Conservation (phyloP, 495 filamentous ascomycete species). For the Pseudevernia furfuracea region DNA sequence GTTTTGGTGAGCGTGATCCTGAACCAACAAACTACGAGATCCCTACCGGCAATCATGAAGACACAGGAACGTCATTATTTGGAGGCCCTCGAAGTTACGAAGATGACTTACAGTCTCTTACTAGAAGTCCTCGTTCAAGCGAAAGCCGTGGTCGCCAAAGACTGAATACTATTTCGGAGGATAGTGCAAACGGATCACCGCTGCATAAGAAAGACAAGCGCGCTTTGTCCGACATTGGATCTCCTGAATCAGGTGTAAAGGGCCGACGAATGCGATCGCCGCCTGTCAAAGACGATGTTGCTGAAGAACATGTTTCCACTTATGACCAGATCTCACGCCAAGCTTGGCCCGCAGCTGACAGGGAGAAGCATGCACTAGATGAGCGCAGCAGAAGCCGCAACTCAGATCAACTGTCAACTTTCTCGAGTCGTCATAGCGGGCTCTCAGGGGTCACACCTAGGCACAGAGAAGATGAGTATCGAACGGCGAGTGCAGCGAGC, state of each 20-base stretch:
- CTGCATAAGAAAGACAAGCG: constrained; percentile 33
- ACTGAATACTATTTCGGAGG: constrained; percentile 37
- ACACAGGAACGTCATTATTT: constrained; percentile 25
- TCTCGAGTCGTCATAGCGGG: constrained; percentile 29
- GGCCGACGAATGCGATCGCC: constrained; percentile 18
- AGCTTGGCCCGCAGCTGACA: constrained; percentile 45
- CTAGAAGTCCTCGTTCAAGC: constrained; percentile 17
- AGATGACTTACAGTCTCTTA: constrained; percentile 17
- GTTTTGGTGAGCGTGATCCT: not conserved
- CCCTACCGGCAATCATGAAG: not conserved
- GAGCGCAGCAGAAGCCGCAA: constrained; percentile 29
- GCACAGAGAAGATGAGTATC: constrained; percentile 27
- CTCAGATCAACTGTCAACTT: constrained; percentile 18
- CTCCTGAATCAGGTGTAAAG: constrained; percentile 31
- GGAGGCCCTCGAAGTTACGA: constrained; percentile 25
- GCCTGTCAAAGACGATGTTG: not conserved
- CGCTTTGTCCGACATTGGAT: constrained; percentile 29
- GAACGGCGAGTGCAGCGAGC: constrained; percentile 35
- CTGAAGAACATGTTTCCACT: constrained; percentile 35
- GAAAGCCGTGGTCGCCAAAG: constrained; percentile 23
- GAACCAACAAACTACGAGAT: constrained; percentile 1
- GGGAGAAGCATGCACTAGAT: constrained; percentile 33
- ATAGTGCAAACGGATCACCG: constrained; percentile 32
- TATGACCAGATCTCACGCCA: constrained; percentile 46
- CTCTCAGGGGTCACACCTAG: constrained; percentile 31